phyloP scores from a whole-genome alignment of 1,284 basidiomycete genomes.

The Meira nashicola region DNA sequence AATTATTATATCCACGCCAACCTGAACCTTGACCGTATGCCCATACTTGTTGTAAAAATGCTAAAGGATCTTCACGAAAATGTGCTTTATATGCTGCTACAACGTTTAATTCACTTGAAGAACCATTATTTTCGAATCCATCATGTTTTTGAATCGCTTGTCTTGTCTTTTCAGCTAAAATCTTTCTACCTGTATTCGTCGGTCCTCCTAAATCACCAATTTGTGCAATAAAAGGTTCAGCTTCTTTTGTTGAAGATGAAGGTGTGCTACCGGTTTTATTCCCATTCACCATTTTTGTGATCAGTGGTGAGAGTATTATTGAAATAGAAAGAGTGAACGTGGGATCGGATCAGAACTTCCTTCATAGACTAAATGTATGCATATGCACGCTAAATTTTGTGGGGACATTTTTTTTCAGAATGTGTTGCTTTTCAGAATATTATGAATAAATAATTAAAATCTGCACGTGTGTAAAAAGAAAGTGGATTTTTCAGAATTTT shows the following conservation, averaged over 20 bases:
- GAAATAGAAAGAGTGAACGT: background rate
- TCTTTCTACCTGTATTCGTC: background rate
- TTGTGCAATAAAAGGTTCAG: no score
- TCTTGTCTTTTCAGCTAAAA: background rate
- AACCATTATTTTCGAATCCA: conserved; percentile 4
- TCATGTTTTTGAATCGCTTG: background rate
- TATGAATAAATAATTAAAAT: no score
- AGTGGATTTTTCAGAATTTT: background rate
- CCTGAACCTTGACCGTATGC: conserved; percentile 42
- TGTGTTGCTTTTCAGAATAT: no score
- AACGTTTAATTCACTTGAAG: conserved; percentile 33
- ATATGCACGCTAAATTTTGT: no score
- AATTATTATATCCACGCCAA: conserved; percentile 44
- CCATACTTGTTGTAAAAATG: conserved; percentile 36
- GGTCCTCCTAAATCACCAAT: background rate
- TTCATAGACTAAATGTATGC: no score
- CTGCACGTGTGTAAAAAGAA: background rate
- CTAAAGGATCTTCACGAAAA: conserved; percentile 41
- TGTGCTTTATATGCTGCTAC: conserved; percentile 45
- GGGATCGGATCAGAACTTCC: no score
- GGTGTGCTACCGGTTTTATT: background rate
- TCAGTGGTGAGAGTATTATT: background rate
- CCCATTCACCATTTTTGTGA: background rate
- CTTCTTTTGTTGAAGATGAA: background rate
- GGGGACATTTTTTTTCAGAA: no score